Conservation (phyloP, 495 filamentous ascomycete species). For the Chaetomium fimeti region DNA sequence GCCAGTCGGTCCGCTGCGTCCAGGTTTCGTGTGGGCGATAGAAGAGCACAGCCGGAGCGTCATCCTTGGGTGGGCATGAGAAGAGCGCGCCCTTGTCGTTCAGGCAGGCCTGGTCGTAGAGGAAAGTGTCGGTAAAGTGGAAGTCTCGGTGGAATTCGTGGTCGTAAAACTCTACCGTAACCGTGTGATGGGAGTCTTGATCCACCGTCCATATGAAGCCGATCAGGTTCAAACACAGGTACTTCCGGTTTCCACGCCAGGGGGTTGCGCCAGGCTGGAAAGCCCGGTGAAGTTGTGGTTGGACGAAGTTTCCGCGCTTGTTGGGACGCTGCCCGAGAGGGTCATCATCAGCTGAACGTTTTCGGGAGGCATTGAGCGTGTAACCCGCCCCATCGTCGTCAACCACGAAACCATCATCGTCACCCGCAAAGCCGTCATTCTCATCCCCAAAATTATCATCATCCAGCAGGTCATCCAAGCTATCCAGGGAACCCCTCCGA, state of each 20-base stretch:
- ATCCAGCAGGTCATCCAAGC: conserved; percentile 56
- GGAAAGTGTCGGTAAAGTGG: conserved; percentile 93
- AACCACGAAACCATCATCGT: conserved; percentile 89
- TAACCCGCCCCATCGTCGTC: conserved; percentile 97
- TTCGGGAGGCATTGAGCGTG: conserved; percentile 64
- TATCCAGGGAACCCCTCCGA: conserved; percentile 45
- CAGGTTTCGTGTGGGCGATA: conserved; percentile 97
- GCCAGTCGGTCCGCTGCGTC: conserved; percentile 89
- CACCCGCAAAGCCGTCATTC: conserved; percentile 80
- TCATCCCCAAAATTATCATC: conserved; percentile 58
- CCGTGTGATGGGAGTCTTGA: conserved; percentile 89
- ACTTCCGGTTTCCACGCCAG: conserved; percentile 90
- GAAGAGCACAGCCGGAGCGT: conserved; percentile 77
- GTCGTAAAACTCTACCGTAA: conserved; percentile 98
- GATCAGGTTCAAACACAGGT: conserved; percentile 88
- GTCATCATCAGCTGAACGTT: conserved; percentile 59
- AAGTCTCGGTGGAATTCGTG: conserved; percentile 87
- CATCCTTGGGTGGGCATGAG: conserved; percentile 69
- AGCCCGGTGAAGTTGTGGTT: conserved; percentile 71
- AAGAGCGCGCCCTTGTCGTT: conserved; percentile 84
- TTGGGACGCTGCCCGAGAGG: conserved; percentile 37
- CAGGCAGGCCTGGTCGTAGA: conserved; percentile 92
- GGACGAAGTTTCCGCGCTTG: conserved; percentile 53
- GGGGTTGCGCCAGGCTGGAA: conserved; percentile 95
- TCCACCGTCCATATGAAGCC: conserved; percentile 97